phyloP scores from a whole-genome alignment of 2,329 filamentous ascomycete genomes.

The Stachybotrys elegans region DNA sequence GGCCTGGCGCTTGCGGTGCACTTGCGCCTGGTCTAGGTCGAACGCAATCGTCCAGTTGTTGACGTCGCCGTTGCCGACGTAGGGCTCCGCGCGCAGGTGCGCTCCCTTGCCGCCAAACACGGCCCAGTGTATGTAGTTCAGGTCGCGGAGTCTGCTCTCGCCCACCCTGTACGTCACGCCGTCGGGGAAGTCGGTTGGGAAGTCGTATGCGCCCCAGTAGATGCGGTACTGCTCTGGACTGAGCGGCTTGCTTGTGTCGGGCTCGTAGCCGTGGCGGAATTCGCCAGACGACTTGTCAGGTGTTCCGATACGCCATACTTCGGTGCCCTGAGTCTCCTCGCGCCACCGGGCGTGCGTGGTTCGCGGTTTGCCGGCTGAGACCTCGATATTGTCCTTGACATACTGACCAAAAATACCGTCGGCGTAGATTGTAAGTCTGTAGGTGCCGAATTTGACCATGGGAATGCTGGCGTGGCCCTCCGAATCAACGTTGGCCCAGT shows the following conservation, averaged over 20 bases:
- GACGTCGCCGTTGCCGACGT: slow-evolving; percentile 37
- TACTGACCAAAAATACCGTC: slow-evolving; percentile 58
- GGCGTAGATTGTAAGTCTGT: slow-evolving; percentile 59
- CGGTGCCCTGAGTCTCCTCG: slow-evolving; percentile 50
- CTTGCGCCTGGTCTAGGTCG: slow-evolving; percentile 34
- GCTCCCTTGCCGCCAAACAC: slow-evolving; percentile 55
- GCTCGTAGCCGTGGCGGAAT: slow-evolving; percentile 51
- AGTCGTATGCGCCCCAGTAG: slow-evolving; percentile 59
- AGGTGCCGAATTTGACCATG: slow-evolving; percentile 52
- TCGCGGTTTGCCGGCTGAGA: slow-evolving; percentile 31
- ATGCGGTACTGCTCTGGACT: slow-evolving; percentile 54
- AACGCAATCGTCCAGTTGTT: slow-evolving; percentile 59
- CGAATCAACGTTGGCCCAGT: slow-evolving; percentile 50
- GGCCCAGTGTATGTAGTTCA: slow-evolving; percentile 64
- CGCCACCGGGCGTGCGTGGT: slow-evolving; percentile 40
- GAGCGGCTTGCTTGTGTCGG: slow-evolving; percentile 40
- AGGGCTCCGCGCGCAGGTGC: slow-evolving; percentile 34
- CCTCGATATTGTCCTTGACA: slow-evolving; percentile 42
- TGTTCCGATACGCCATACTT: slow-evolving; percentile 58
- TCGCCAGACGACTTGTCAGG: slow-evolving; percentile 59
- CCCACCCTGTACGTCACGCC: slow-evolving; percentile 56
- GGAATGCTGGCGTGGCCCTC: slow-evolving; percentile 46
- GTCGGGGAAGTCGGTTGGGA: slow-evolving; percentile 51
- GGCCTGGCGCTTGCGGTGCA: slow-evolving; percentile 37
- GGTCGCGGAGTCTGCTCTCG: slow-evolving; percentile 39